phyloP scores from a whole-genome alignment of 352 stramenopile genomes.

The Paralagenidium karlingii region DNA sequence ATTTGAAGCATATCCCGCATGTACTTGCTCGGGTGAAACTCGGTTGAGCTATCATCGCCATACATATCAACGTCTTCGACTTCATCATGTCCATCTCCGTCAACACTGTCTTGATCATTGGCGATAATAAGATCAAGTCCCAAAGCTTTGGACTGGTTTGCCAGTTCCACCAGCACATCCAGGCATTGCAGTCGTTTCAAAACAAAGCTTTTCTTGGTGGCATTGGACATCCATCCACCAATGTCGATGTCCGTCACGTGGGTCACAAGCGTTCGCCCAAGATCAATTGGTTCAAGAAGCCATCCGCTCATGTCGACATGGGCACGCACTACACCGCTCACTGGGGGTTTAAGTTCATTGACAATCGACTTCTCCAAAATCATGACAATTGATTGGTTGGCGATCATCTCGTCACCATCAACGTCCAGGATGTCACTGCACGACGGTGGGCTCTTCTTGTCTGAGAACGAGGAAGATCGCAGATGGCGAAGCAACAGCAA shows the following conservation, averaged over 20 bases:
- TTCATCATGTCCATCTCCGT: conserved; percentile 19
- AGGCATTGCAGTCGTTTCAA: conserved; percentile 47
- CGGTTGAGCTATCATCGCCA: background rate
- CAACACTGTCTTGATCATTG: conserved; percentile 20
- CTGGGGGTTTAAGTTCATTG: conserved; percentile 51
- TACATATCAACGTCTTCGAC: conserved; percentile 10
- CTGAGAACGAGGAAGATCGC: conserved; percentile 35
- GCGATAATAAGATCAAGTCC: conserved; percentile 19
- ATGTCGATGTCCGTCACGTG: conserved; percentile 66
- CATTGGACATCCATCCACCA: conserved; percentile 27
- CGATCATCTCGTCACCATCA: conserved; percentile 21
- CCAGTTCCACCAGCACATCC: conserved; percentile 42
- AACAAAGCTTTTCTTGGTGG: conserved; percentile 34
- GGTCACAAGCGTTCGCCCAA: conserved; percentile 37
- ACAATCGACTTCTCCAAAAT: conserved; percentile 72
- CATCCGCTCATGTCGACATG: conserved; percentile 57
- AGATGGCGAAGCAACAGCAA: conserved; percentile 65
- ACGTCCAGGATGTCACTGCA: conserved; percentile 20
- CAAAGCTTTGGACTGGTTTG: conserved; percentile 44
- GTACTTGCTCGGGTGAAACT: conserved; percentile 69
- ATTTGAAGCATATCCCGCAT: conserved; percentile 71
- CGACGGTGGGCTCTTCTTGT: conserved; percentile 19
- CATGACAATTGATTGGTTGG: conserved; percentile 27
- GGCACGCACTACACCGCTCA: conserved; percentile 26
- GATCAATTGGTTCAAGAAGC: conserved; percentile 59